Evolutionary conservation across 805 yeast species (phyloP).

Genomic region (Kazachstania taianensis): DNA sequence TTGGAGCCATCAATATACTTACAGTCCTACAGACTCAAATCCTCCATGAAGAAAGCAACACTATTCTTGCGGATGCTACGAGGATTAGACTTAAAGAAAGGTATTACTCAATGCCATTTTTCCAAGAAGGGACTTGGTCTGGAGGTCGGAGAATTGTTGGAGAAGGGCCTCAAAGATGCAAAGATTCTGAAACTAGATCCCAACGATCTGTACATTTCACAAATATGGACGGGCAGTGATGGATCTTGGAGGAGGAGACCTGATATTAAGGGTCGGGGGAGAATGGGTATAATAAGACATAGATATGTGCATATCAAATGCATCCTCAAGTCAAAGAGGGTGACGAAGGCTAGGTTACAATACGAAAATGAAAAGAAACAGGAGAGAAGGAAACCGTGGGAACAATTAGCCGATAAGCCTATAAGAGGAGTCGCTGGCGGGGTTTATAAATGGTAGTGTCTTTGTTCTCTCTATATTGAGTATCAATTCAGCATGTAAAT

Average conservation of each 20-base stretch:
- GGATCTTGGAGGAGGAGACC: constrained; percentile 60
- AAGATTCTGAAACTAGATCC: constrained; percentile 46
- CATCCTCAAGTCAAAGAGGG: constrained; percentile 51
- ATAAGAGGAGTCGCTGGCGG: constrained; percentile 43
- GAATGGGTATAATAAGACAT: constrained; percentile 69
- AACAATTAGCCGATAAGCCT: constrained; percentile 35
- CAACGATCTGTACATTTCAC: constrained; percentile 57
- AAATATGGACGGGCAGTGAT: constrained; percentile 89
- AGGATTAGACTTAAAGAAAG: constrained; percentile 59
- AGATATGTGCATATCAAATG: constrained; percentile 75
- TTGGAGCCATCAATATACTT: constrained; percentile 84
- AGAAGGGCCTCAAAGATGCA: constrained; percentile 64
- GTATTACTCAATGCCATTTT: constrained; percentile 89
- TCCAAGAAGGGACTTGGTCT: constrained; percentile 67
- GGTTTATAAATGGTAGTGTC: constrained; percentile 46
- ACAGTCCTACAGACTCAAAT: constrained; percentile 70
- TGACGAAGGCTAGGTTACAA: constrained; percentile 49
- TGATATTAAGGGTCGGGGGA: constrained; percentile 85
- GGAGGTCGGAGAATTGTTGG: constrained; percentile 67
- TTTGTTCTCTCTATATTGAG: neutral
- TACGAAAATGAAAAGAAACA: constrained; percentile 47
- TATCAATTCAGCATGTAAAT: neutral
- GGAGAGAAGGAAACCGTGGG: constrained; percentile 42
- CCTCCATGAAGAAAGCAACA: constrained; percentile 84
- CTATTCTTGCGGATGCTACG: constrained; percentile 67